Percentiles rank a stretch among this genome's conserved stretches.
Evolutionary conservation across 371 early-diverging fungal species (phyloP).

Genomic region (Capillidium heterosporum): DNA sequence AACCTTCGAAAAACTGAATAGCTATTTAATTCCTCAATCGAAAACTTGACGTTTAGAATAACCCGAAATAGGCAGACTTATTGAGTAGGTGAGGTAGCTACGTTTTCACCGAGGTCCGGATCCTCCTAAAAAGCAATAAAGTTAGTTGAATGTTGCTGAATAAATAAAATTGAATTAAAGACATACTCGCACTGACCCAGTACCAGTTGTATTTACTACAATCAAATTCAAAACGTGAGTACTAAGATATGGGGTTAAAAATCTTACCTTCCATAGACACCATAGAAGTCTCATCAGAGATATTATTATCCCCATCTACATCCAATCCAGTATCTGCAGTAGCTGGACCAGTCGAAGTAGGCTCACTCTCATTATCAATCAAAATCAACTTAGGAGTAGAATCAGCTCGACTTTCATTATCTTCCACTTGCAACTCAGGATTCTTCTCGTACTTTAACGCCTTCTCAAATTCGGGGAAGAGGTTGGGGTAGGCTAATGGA

Average conservation of each 20-base stretch:
- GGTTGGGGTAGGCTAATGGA: slow-evolving; percentile 60
- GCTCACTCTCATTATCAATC: neutral
- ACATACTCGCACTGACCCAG: slow-evolving; percentile 29
- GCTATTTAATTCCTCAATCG: too few relatives aligned
- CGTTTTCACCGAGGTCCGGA: too few relatives aligned
- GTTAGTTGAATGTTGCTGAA: too few relatives aligned
- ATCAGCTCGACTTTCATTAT: slow-evolving; percentile 14
- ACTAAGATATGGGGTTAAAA: neutral
- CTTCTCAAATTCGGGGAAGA: slow-evolving; percentile 57
- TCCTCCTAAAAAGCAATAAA: too few relatives aligned
- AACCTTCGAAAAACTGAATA: too few relatives aligned
- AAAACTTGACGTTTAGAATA: too few relatives aligned
- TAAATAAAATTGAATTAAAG: too few relatives aligned
- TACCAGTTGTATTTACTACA: slow-evolving; percentile 46
- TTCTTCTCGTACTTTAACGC: slow-evolving; percentile 14
- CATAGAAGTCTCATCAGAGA: slow-evolving; percentile 30
- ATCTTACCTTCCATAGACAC: slow-evolving; percentile 27
- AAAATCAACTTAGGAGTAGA: slow-evolving; percentile 23
- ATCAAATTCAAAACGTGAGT: neutral
- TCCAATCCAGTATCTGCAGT: slow-evolving; percentile 8
- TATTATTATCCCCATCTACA: slow-evolving; percentile 11
- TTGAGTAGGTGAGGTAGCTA: too few relatives aligned
- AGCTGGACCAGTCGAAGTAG: neutral
- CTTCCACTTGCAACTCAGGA: slow-evolving; percentile 26
- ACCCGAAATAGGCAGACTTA: too few relatives aligned